Evolutionary conservation across 176 grass and related monocot genomes (phyloP).

Genomic region (Bolboschoenus planiculmis): DNA sequence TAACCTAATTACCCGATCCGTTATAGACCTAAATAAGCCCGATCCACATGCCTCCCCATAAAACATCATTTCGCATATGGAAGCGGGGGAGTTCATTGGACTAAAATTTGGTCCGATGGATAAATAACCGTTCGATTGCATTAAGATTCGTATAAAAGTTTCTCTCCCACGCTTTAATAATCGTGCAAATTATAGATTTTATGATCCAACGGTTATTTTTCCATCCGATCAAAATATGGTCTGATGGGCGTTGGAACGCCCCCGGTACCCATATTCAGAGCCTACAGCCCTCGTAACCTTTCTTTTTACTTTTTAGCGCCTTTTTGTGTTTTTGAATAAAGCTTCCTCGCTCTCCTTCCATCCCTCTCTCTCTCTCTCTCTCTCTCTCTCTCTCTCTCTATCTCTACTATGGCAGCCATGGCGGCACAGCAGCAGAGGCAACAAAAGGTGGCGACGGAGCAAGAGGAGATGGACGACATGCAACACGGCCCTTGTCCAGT

Average conservation of each 20-base stretch:
- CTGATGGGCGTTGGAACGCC: no score
- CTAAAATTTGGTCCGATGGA: no score
- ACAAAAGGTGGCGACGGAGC: slow-evolving; percentile 28
- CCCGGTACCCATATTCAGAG: no score
- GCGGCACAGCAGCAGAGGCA: slow-evolving; percentile 50
- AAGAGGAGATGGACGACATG: slow-evolving; percentile 50
- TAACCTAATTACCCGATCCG: not conserved
- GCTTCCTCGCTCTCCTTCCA: not conserved
- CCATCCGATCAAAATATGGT: no score
- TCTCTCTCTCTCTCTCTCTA: not conserved
- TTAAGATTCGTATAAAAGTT: no score
- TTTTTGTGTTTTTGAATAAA: slow-evolving; percentile 25
- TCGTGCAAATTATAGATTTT: no score
- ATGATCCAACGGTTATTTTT: no score
- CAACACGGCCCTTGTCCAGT: slow-evolving; percentile 79
- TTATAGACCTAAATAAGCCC: not conserved
- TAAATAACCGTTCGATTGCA: no score
- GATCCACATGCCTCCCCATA: not conserved
- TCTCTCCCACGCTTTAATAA: no score
- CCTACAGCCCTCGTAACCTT: no score
- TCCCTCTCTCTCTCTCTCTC: not conserved
- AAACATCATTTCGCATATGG: not conserved
- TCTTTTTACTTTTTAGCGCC: slow-evolving; percentile 23
- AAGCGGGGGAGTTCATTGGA: no score
- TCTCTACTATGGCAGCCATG: slow-evolving; percentile 36